A percentile compares a stretch with the other conserved stretches of the same genome.
phyloP scores from a whole-genome alignment of 805 yeast genomes.

The Jamesozyma hellenica region DNA sequence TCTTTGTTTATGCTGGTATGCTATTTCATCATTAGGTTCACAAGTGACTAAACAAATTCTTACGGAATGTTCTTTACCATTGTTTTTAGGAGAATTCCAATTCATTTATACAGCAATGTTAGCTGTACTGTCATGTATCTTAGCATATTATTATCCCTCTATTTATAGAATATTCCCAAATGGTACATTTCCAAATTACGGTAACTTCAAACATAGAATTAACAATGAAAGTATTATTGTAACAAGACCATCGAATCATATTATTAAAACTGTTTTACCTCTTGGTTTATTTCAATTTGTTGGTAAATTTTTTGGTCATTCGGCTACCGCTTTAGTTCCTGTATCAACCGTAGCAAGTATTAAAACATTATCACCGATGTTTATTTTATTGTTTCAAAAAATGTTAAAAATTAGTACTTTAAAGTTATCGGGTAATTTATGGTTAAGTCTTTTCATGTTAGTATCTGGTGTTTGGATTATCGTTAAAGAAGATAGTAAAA shows the following conservation, averaged over 20 bases:
- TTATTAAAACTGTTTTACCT: conserved; percentile 46
- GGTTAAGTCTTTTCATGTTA: conserved; percentile 19
- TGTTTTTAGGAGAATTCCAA: conserved; percentile 57
- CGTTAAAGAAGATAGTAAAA: conserved; percentile 17
- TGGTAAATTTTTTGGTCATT: conserved; percentile 52
- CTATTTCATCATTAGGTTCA: conserved; percentile 52
- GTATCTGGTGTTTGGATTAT: conserved; percentile 26
- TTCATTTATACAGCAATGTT: conserved; percentile 42
- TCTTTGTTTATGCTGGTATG: conserved; percentile 50
- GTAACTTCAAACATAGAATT: conserved; percentile 12
- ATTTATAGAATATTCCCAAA: conserved; percentile 36
- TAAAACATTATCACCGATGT: conserved; percentile 56
- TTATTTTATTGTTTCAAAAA: conserved; percentile 49
- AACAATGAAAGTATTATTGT: conserved; percentile 5
- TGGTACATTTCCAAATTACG: conserved; percentile 44
- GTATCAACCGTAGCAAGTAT: conserved; percentile 62
- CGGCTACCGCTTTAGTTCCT: conserved; percentile 56
- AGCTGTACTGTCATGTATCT: conserved; percentile 32
- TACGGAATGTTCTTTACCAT: conserved; percentile 46
- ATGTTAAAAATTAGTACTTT: conserved; percentile 20
- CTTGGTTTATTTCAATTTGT: conserved; percentile 56
- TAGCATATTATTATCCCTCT: conserved; percentile 28
- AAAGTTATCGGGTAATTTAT: conserved; percentile 6
- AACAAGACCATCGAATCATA: conserved; percentile 29
- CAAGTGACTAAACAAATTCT: conserved; percentile 52